Evolutionary conservation across 805 yeast genomes (phyloP).

Genomic region (Ogataea degrootiae): DNA sequence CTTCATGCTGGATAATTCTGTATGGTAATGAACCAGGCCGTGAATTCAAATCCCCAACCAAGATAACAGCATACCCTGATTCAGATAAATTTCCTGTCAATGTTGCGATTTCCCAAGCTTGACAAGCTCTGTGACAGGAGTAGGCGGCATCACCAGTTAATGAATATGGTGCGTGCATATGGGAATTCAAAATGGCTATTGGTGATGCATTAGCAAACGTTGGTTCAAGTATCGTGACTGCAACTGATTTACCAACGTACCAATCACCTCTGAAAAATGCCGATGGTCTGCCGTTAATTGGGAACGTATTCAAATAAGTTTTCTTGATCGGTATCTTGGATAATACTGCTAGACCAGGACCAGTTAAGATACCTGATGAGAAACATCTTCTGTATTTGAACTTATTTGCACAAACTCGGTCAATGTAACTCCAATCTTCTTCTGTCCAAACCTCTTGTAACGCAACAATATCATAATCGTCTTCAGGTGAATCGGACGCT

Average conservation of each 20-base stretch:
- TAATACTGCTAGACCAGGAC: constrained; percentile 87
- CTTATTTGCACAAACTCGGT: constrained; percentile 34
- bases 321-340: constrained; percentile 80
- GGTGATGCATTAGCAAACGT: constrained; percentile 42
- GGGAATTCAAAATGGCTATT: constrained; percentile 81
- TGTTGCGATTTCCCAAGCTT: constrained; percentile 91
- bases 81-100: constrained; percentile 53
- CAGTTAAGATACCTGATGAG: constrained; percentile 80
- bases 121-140: constrained; percentile 84
- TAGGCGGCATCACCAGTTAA: constrained; percentile 82
- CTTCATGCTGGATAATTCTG: constrained; percentile 62
- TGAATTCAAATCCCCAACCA: constrained; percentile 92
- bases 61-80: constrained; percentile 80
- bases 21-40: constrained; percentile 84
- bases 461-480: constrained; percentile 76
- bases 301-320: constrained; percentile 77
- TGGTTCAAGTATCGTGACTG: constrained; percentile 64
- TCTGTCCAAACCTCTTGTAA: constrained; percentile 94
- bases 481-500: constrained; percentile 30
- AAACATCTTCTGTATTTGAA: constrained; percentile 69
- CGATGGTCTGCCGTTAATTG: constrained; percentile 89
- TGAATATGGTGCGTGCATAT: constrained; percentile 96
- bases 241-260: constrained; percentile 90
- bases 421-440: constrained; percentile 73
- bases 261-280: constrained; percentile 96